Conservation (phyloP, 345 rosid genomes). For the Euphorbia lathyris region DNA sequence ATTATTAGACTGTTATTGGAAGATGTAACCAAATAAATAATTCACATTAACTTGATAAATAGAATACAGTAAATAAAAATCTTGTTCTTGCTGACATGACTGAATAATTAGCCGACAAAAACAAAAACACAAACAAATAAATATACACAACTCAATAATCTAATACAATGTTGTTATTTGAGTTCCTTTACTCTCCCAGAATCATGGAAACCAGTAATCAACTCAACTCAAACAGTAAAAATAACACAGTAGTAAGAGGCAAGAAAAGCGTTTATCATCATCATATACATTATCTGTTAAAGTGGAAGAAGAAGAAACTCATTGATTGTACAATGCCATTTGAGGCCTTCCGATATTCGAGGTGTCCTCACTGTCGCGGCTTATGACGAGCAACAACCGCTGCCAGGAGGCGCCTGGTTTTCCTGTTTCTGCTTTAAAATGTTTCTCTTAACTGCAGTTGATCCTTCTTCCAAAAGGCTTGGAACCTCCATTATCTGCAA, state of each 20-base stretch:
- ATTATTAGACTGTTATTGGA: too few relatives aligned
- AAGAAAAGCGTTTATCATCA: slow-evolving; percentile 8
- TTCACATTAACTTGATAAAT: slow-evolving; percentile 6
- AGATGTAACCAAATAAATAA: too few relatives aligned
- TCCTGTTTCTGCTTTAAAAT: slow-evolving; percentile 68
- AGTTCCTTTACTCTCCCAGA: slow-evolving; percentile 1
- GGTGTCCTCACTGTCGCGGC: background rate
- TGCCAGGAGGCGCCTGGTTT: slow-evolving; percentile 29
- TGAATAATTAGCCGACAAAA: slow-evolving; percentile 15
- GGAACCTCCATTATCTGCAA: slow-evolving; percentile 89
- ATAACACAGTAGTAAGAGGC: slow-evolving; percentile 8
- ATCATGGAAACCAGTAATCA: slow-evolving; percentile 1
- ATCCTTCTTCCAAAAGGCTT: slow-evolving; percentile 90
- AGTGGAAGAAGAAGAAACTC: background rate
- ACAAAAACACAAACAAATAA: slow-evolving; percentile 6
- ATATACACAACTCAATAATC: slow-evolving; percentile 21
- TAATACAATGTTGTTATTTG: slow-evolving; percentile 14
- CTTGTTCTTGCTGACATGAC: slow-evolving; percentile 6
- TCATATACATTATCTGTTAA: slow-evolving; percentile 22
- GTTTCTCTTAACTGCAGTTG: slow-evolving; percentile 65
- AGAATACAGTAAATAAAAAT: slow-evolving; percentile 8
- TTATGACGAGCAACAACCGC: slow-evolving; percentile 52
- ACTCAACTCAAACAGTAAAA: slow-evolving; percentile 12
- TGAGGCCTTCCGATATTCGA: background rate
- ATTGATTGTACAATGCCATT: slow-evolving; percentile 12